phyloP scores from a whole-genome alignment of 805 yeast species.

The Saturnispora dispora region DNA sequence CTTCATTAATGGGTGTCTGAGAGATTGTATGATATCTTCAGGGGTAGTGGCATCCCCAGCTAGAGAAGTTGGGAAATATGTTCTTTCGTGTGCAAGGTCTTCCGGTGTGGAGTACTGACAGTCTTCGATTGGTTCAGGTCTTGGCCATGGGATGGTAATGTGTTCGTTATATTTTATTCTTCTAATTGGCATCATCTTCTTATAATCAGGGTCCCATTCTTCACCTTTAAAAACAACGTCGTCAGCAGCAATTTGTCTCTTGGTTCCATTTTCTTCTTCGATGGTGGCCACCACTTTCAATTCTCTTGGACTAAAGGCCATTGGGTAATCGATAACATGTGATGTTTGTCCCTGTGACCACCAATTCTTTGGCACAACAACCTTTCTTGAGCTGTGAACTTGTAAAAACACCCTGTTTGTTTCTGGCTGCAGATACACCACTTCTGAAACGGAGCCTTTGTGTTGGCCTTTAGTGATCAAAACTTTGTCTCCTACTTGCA shows the following conservation, averaged over 20 bases:
- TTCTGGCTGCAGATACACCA: conserved; percentile 48
- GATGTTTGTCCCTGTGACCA: conserved; percentile 68
- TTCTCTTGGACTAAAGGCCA: conserved; percentile 47
- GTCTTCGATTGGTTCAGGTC: conserved; percentile 50
- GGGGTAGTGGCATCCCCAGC: conserved; percentile 61
- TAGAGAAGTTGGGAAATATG: conserved; percentile 62
- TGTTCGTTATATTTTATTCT: conserved; percentile 61
- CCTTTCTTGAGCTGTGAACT: conserved; percentile 53
- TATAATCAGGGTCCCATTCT: conserved; percentile 67
- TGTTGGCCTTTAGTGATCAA: conserved; percentile 60
- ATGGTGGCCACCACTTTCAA: conserved; percentile 74
- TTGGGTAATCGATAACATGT: conserved; percentile 65
- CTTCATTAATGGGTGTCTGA: conserved; percentile 71
- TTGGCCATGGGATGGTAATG: conserved; percentile 84
- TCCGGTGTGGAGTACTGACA: conserved; percentile 49
- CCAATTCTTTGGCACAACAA: conserved; percentile 59
- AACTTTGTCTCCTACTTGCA: conserved; percentile 69
- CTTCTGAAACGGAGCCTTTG: conserved; percentile 66
- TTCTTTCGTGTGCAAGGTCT: conserved; percentile 54
- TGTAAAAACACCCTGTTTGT: conserved; percentile 60
- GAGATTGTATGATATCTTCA: conserved; percentile 43
- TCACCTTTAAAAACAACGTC: conserved; percentile 56
- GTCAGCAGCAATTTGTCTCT: conserved; percentile 71
- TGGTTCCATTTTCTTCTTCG: conserved; percentile 53
- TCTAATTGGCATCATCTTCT: conserved; percentile 67